These are phyloP conservation scores for Lactarius psammicola DNA, from an alignment of 768 basidiomycete species.

Conservation along the genomic window DNA sequence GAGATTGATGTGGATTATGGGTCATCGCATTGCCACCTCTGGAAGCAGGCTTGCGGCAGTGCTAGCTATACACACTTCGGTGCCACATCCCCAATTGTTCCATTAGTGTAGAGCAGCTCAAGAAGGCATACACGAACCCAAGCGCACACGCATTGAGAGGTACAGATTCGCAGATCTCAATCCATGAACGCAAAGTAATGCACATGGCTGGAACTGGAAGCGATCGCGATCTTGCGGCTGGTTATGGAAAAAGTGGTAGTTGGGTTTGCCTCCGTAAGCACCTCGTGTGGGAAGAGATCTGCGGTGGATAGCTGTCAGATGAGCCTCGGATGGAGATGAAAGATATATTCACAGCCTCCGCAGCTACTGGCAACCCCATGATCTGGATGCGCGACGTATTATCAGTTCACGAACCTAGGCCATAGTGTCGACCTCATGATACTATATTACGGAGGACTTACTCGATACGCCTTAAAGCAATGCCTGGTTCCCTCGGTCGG, in stretches of 20 bases:
- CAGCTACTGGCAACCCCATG: background rate
- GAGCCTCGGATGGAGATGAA: background rate
- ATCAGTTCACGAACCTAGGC: conserved; percentile 4
- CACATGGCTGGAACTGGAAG: background rate
- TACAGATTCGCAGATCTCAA: conserved; percentile 4
- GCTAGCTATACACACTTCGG: no score
- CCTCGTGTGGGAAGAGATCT: conserved; percentile 15
- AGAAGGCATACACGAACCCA: background rate
- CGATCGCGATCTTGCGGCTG: no score
- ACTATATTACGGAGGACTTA: no score
- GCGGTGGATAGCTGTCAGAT: background rate
- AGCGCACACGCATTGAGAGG: background rate
- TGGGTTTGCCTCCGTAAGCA: background rate
- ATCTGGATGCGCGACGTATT: background rate
- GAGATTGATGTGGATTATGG: no score
- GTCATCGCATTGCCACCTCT: no score
- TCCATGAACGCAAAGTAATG: conserved; percentile 3
- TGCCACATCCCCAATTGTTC: background rate
- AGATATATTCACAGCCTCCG: background rate
- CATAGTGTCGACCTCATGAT: background rate
- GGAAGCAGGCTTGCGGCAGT: conserved; percentile 13
- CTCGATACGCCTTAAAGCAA: background rate
- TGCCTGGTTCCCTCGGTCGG: background rate
- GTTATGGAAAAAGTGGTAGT: no score
- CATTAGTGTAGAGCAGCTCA: background rate